Evolutionary conservation across 2,329 filamentous ascomycete genomes (phyloP), one percentile per base, ranked within the genome.

Genomic region (Penicillium sp.): DNA sequence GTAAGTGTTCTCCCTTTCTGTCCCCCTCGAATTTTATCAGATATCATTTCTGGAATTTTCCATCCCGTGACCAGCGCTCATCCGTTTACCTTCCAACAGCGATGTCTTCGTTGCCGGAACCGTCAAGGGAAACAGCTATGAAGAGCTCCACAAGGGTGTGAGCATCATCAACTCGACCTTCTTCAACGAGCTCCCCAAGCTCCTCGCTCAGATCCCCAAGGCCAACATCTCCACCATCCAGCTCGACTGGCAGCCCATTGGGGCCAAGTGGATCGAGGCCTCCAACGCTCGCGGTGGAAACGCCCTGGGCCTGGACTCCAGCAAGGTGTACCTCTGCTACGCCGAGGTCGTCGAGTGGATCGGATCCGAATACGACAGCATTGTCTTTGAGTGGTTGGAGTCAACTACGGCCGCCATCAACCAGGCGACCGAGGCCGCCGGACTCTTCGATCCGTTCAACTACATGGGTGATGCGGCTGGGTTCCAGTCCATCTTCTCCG

Each of bases 201-300:
- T 68, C 3, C 65, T 68, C 49, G 62, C 59, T 40, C 52, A 63
- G 43, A 56, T 68, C 11, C 68, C 66, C 27, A 49, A 50, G 4
- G 61, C 61, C 32, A 66, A 62, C 43, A 68, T 73, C 46, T 70
- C 68, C 36, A 72, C 71, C 51, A 64, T 74, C 41, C 60, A 74
- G 29, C 56, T 75, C 9, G 64, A 67, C 47, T 59, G 68, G 46
- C 61, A 71, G 24, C 68, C 69, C 9, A 66, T 63, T 7, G 59
- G 65, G 4, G 48, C 64, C 36, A 61, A 65, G 46, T 73, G 67
- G 66, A 65, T 72, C 26, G 42, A 56, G 36, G 61, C 61, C 18
- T 59, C 60, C 0, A 54, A 55, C 24, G 41, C 47, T 24, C 50
- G 51, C 32, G 61, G 61, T 40, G 60, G 61, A 6, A 64, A 63